A percentile compares a stretch with the other conserved stretches of the same genome.
Evolutionary conservation across 768 basidiomycete species (phyloP).

Genomic region (Sistotremastrum niveocremeum): DNA sequence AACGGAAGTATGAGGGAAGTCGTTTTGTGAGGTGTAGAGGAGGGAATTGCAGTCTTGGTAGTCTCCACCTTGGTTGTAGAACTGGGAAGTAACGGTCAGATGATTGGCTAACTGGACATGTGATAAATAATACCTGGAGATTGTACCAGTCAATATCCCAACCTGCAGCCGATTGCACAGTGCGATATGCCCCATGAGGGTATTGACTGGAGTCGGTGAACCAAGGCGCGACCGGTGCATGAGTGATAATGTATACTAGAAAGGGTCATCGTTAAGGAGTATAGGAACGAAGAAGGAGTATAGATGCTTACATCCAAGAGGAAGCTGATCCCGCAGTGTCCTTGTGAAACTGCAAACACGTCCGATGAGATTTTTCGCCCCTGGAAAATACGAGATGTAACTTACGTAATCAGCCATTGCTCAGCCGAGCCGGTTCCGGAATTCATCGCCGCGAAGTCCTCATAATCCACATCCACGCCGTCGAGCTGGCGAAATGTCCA

Average conservation of each 20-base stretch:
- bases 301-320: conserved; percentile 18
- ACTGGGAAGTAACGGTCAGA: conserved; percentile 21
- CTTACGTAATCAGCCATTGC: conserved; percentile 32
- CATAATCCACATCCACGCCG: conserved; percentile 13
- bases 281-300: conserved; percentile 38
- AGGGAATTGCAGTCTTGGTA: conserved; percentile 27
- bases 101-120: background rate
- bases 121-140: background rate
- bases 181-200: conserved; percentile 32
- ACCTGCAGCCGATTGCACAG: conserved; percentile 39
- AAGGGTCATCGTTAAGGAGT: conserved; percentile 19
- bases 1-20: conserved; percentile 30
- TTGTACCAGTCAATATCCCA: conserved; percentile 54
- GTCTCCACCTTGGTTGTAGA: conserved; percentile 21
- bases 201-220: background rate
- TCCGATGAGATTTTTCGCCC: no score
- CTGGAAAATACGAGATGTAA: no score
- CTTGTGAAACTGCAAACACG: conserved; percentile 25
- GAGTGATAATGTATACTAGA: no score
- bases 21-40: conserved; percentile 23
- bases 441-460: conserved; percentile 14
- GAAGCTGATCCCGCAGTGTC: conserved; percentile 34
- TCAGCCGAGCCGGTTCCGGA: conserved; percentile 14
- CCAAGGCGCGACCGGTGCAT: no score
- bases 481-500: conserved; percentile 5